Evolutionary conservation across 208 protist genomes (phyloP).

Genomic region (Dictyostelium gargantuum): DNA sequence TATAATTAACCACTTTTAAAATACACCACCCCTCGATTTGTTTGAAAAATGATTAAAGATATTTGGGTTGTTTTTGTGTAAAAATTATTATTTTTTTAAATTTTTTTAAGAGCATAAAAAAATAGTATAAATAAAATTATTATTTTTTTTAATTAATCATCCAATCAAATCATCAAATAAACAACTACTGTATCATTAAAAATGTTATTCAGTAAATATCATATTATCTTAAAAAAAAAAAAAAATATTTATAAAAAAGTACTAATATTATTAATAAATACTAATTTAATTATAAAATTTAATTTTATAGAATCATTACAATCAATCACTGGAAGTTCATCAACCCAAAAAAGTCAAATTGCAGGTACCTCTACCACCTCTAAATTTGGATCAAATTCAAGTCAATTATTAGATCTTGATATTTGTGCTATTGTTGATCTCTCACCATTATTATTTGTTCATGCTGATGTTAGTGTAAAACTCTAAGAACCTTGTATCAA

Average conservation of each 20-base stretch:
- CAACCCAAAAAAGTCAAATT: not conserved
- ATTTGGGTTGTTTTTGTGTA: too few species aligned
- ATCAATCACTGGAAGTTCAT: not conserved
- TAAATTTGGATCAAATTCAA: not conserved
- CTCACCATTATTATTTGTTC: not conserved
- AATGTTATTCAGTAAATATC: not conserved
- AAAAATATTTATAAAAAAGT: not conserved
- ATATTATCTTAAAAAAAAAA: not conserved
- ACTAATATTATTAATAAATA: not conserved
- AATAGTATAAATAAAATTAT: not conserved
- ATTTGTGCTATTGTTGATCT: not conserved
- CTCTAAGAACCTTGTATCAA: not conserved
- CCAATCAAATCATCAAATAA: too few species aligned
- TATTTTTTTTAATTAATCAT: too few species aligned
- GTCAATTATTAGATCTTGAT: not conserved
- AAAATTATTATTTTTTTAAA: too few species aligned
- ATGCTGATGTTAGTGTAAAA: not conserved
- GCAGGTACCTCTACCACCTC: not conserved
- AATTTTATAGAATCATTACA: not conserved
- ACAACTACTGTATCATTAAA: not conserved
- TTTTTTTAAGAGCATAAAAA: too few species aligned
- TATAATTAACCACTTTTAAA: too few species aligned
- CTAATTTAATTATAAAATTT: not conserved
- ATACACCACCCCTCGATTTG: too few species aligned
- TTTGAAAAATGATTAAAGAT: too few species aligned